Evolutionary conservation across 371 early-diverging fungal genomes (phyloP).

Genomic region (Mortierella sp.): DNA sequence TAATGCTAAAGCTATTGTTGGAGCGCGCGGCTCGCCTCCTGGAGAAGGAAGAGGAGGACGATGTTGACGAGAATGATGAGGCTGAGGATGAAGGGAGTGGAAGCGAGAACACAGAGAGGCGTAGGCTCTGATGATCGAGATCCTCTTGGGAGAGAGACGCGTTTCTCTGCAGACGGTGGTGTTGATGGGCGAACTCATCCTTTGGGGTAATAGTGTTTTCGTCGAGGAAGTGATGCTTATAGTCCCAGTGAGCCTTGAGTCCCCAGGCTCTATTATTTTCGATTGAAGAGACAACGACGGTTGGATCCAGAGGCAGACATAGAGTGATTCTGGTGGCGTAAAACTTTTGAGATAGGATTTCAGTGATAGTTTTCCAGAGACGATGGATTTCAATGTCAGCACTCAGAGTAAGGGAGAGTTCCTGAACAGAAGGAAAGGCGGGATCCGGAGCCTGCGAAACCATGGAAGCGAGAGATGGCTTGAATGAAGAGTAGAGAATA

Average conservation of each 20-base stretch:
- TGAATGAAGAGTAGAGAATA: slow-evolving; percentile 8
- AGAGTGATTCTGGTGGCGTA: slow-evolving; percentile 49
- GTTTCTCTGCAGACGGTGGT: slow-evolving; percentile 49
- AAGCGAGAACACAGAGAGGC: slow-evolving; percentile 20
- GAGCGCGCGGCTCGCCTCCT: slow-evolving; percentile 35
- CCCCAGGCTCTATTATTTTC: slow-evolving; percentile 44
- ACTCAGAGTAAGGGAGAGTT: slow-evolving; percentile 50
- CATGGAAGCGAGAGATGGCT: slow-evolving; percentile 15
- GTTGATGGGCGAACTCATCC: slow-evolving; percentile 51
- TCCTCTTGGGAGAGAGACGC: slow-evolving; percentile 19
- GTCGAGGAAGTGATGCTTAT: slow-evolving; percentile 50
- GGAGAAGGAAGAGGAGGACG: slow-evolving; percentile 40
- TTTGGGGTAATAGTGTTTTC: slow-evolving; percentile 55
- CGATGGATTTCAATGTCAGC: slow-evolving; percentile 54
- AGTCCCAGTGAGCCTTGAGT: slow-evolving; percentile 53
- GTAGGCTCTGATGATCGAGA: slow-evolving; percentile 19
- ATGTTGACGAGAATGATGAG: slow-evolving; percentile 30
- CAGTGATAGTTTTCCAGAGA: slow-evolving; percentile 53
- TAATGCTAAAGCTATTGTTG: slow-evolving; percentile 14
- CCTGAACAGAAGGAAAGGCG: slow-evolving; percentile 44
- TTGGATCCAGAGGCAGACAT: slow-evolving; percentile 45
- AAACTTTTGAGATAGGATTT: slow-evolving; percentile 50
- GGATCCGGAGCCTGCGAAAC: slow-evolving; percentile 25
- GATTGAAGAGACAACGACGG: slow-evolving; percentile 29
- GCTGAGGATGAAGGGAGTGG: slow-evolving; percentile 43